phyloP scores from a whole-genome alignment of 441 rosid genomes.

The Eutrema salsugineum region DNA sequence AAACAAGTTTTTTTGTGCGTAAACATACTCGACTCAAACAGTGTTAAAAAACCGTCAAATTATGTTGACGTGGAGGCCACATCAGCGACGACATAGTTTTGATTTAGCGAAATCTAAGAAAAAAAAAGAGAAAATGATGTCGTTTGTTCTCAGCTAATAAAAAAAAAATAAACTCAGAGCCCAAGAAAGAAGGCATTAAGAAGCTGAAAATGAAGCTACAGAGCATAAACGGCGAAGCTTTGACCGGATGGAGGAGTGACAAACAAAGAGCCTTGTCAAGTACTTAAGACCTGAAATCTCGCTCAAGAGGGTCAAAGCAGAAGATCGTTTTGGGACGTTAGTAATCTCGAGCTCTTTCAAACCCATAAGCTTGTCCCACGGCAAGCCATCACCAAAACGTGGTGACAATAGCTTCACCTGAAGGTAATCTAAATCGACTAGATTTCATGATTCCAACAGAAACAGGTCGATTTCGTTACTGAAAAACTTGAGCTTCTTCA shows the following conservation, averaged over 20 bases:
- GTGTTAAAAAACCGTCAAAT: too few relatives aligned
- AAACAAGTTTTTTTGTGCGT: too few relatives aligned
- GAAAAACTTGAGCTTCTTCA: slow-evolving; percentile 76
- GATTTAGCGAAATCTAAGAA: too few relatives aligned
- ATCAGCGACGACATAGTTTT: too few relatives aligned
- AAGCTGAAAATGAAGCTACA: slow-evolving; percentile 9
- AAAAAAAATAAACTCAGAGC: too few relatives aligned
- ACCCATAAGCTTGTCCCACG: slow-evolving; percentile 59
- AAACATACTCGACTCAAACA: too few relatives aligned
- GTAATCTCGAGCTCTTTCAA: slow-evolving; percentile 88
- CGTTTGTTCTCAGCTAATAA: too few relatives aligned
- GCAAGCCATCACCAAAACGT: slow-evolving; percentile 54
- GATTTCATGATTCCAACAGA: slow-evolving; percentile 59
- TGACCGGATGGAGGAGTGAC: slow-evolving; percentile 88
- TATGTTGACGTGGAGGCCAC: too few relatives aligned
- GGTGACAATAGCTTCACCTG: slow-evolving; percentile 77
- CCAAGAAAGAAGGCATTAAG: slow-evolving; percentile 10
- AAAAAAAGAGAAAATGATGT: too few relatives aligned
- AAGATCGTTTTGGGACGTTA: slow-evolving; percentile 64
- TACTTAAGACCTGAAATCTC: slow-evolving; percentile 74
- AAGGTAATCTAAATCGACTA: slow-evolving; percentile 71
- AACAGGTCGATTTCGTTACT: slow-evolving; percentile 76
- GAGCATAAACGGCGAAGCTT: slow-evolving; percentile 5
- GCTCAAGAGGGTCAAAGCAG: slow-evolving; percentile 68
- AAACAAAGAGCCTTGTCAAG: slow-evolving; percentile 87